A percentile compares a stretch with the other conserved stretches of the same genome.
Conservation (phyloP, 805 yeast genomes). For the Cyberlindnera lachancei region DNA sequence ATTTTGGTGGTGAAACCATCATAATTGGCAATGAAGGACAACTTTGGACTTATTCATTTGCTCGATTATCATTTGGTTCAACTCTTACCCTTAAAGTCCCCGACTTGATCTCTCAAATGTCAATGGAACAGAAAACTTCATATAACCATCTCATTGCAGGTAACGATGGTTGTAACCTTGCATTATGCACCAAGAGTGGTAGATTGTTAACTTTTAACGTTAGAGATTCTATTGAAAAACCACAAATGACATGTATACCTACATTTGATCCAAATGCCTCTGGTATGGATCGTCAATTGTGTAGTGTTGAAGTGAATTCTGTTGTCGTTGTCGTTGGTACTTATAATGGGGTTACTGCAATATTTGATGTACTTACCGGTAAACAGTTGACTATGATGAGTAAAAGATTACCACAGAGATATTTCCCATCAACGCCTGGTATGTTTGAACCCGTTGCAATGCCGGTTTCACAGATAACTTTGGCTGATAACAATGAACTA, state of each 20-base stretch:
- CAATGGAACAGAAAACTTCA: slow-evolving; percentile 12
- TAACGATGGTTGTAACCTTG: slow-evolving; percentile 22
- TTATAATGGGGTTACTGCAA: slow-evolving; percentile 19
- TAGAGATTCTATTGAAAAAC: slow-evolving; percentile 3
- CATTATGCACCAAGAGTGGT: slow-evolving; percentile 8
- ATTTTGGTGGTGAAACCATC: slow-evolving; percentile 16
- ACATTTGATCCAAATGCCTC: slow-evolving; percentile 1
- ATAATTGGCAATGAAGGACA: slow-evolving; percentile 6
- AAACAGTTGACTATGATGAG: slow-evolving; percentile 11
- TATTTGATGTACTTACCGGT: slow-evolving; percentile 19
- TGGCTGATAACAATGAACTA: slow-evolving; percentile 9
- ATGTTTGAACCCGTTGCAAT: slow-evolving; percentile 6
- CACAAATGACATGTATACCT: slow-evolving; percentile 4
- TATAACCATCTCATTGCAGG: slow-evolving; percentile 17
- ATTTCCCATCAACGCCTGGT: slow-evolving; percentile 2
- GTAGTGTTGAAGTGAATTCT: slow-evolving; percentile 17
- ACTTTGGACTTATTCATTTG: slow-evolving; percentile 10
- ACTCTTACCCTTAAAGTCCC: slow-evolving; percentile 1
- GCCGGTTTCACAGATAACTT: slow-evolving; percentile 11
- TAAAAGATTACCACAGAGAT: slow-evolving; percentile 13
- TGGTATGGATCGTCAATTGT: slow-evolving; percentile 7
- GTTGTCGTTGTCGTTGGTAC: slow-evolving; percentile 16
- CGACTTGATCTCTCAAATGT: slow-evolving; percentile 9
- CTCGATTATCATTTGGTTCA: slow-evolving; percentile 8
- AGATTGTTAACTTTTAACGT: slow-evolving; percentile 13